Evolutionary conservation across 106 monocot genomes (phyloP).

Genomic region (Xerophyta viscosa): DNA sequence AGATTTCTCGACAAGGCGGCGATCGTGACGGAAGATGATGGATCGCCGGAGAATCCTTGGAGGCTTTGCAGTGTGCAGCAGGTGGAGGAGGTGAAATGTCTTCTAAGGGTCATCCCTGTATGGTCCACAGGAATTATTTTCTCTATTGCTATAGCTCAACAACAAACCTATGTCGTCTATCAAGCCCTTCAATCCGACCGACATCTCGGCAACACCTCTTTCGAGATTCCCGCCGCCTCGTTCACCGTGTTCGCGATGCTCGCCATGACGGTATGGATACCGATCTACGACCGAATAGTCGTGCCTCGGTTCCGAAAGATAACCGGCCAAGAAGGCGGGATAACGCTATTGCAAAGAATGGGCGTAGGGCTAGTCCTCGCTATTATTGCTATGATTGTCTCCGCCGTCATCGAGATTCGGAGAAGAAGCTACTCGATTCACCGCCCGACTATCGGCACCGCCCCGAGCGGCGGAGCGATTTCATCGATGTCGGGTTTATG

Average conservation of each 20-base stretch:
- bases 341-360: slow-evolving; percentile 41
- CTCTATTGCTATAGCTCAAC: slow-evolving; percentile 35
- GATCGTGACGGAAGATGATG: slow-evolving; percentile 16
- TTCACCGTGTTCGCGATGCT: slow-evolving; percentile 41
- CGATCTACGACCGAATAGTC: slow-evolving; percentile 45
- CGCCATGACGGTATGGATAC: slow-evolving; percentile 45
- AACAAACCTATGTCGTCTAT: slow-evolving; percentile 32
- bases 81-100: slow-evolving; percentile 49
- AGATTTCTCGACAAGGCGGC: slow-evolving; percentile 18
- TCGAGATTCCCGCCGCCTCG: slow-evolving; percentile 57
- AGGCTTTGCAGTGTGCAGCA: slow-evolving; percentile 49
- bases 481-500: slow-evolving; percentile 7
- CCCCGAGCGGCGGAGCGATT: no score
- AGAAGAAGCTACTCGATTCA: slow-evolving; percentile 10
- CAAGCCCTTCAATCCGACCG: slow-evolving; percentile 41
- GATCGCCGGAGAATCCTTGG: slow-evolving; percentile 23
- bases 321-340: slow-evolving; percentile 27
- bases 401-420: slow-evolving; percentile 23
- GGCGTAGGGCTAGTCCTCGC: slow-evolving; percentile 44
- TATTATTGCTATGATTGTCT: slow-evolving; percentile 22
- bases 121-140: slow-evolving; percentile 46
- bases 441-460: no score
- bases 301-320: slow-evolving; percentile 23
- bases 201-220: slow-evolving; percentile 27
- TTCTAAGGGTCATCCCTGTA: slow-evolving; percentile 33